Percentiles rank a stretch among this genome's conserved stretches.
phyloP scores from a whole-genome alignment of 495 filamentous ascomycete genomes.

The Aspergillus ostianus region DNA sequence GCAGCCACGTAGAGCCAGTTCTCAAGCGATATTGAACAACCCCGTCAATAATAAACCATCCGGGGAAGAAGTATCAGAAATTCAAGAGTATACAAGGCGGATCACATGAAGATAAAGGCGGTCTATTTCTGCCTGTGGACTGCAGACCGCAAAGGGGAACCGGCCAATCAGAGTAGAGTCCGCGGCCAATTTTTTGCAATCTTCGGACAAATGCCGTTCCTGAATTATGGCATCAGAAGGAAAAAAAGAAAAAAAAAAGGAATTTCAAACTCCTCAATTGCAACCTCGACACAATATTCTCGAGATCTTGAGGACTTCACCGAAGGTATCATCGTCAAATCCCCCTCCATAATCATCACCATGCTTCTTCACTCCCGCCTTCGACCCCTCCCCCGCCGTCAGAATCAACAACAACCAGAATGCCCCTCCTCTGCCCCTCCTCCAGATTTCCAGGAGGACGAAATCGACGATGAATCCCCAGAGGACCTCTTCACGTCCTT shows the following conservation, averaged over 20 bases:
- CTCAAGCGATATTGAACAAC: too few species aligned
- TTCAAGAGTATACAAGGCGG: too few species aligned
- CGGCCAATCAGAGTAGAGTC: background rate
- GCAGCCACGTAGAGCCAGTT: too few species aligned
- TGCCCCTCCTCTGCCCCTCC: conserved; percentile 14
- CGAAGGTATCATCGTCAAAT: background rate
- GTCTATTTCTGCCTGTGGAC: background rate
- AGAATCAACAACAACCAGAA: conserved; percentile 6
- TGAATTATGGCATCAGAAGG: background rate
- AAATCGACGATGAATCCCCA: conserved; percentile 19
- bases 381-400: conserved; percentile 31
- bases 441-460: conserved; percentile 17
- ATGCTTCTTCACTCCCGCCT: conserved; percentile 35
- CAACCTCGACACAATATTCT: background rate
- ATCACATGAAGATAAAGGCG: background rate
- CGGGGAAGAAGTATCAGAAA: too few species aligned
- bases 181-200: background rate
- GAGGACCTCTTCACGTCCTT: conserved; percentile 68
- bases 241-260: too few species aligned
- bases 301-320: background rate
- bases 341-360: background rate
- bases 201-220: background rate
- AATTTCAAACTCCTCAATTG: background rate
- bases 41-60: too few species aligned
- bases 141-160: background rate